Conservation (phyloP, 768 basidiomycete genomes). For the Boletales sp. region DNA sequence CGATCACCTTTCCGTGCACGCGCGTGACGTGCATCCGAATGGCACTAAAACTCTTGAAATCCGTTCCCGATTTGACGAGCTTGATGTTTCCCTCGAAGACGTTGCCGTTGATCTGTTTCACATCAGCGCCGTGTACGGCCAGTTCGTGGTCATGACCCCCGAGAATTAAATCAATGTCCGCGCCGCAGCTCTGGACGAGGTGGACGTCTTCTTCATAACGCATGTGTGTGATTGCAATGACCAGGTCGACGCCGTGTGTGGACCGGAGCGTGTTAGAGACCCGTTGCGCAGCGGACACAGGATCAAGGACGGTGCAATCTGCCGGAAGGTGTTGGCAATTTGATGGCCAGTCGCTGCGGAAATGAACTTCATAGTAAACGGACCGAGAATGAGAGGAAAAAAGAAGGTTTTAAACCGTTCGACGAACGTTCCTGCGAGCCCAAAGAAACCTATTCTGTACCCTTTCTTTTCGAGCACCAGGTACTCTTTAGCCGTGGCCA, state of each 20-base stretch:
- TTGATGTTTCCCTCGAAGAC: constrained; percentile 7
- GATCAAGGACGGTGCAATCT: constrained; percentile 6
- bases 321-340: constrained; percentile 7
- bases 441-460: constrained; percentile 6
- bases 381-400: not conserved
- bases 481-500: constrained; percentile 6
- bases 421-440: constrained; percentile 11
- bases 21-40: constrained; percentile 4
- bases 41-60: constrained; percentile 3
- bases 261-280: constrained; percentile 3
- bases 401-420: not conserved
- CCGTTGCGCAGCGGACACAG: constrained; percentile 7
- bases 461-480: constrained; percentile 5
- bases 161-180: constrained; percentile 6
- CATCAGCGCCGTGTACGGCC: constrained; percentile 5
- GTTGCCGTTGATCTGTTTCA: not conserved
- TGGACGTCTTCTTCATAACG: constrained; percentile 8
- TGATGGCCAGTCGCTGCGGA: constrained; percentile 2
- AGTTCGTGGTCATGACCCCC: constrained; percentile 11
- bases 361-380: not conserved
- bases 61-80: constrained; percentile 4
- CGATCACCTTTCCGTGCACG: not conserved
- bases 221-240: constrained; percentile 12
- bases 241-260: not conserved
- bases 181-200: not conserved